phyloP scores from a whole-genome alignment of 257 asterid species.

The Solanum ahanhuiri region DNA sequence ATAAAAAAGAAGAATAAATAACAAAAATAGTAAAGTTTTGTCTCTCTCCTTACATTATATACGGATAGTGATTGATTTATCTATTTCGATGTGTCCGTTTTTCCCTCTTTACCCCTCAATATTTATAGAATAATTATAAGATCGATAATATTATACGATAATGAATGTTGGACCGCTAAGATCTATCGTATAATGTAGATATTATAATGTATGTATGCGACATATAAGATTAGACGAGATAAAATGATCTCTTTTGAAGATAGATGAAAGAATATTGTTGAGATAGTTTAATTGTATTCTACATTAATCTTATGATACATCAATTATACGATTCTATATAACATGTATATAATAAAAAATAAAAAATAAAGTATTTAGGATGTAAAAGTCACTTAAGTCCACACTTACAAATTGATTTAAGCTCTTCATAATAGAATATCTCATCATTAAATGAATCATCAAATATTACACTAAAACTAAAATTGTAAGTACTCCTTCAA shows the following conservation, averaged over 20 bases:
- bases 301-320: neutral
- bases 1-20: neutral
- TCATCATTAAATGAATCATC: neutral
- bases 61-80: neutral
- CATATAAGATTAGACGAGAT: neutral
- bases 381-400: neutral
- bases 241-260: neutral
- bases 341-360: neutral
- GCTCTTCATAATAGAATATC: neutral
- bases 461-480: accelerated
- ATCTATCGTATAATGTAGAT: neutral
- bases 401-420: neutral
- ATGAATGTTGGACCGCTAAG: neutral
- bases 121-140: no score
- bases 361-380: neutral
- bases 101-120: slow-evolving; percentile 25
- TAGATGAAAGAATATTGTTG: neutral
- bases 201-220: neutral
- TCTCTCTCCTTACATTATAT: neutral
- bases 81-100: slow-evolving; percentile 5
- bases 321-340: neutral
- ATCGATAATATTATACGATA: neutral
- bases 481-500: neutral
- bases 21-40: neutral
- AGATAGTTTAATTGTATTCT: neutral